Percentiles rank a stretch among this genome's conserved stretches.
Conservation (phyloP, 2,329 filamentous ascomycete genomes). For the Neopestalotiopsis sp. region DNA sequence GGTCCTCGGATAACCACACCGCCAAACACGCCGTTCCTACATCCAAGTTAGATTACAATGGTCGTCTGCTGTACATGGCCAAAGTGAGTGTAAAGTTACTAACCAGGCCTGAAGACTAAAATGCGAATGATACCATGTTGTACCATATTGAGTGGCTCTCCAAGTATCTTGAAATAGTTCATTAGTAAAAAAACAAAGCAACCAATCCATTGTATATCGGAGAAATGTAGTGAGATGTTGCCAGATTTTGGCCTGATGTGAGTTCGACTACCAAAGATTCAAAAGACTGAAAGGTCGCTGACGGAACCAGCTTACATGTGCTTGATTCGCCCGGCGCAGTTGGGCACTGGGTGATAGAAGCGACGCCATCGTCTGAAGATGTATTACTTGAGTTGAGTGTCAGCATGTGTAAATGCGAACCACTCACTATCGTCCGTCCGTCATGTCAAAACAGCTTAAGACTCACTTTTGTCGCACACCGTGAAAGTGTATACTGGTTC, state of each 20-base stretch:
- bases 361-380: constrained; percentile 62
- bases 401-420: not conserved
- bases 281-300: not conserved
- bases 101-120: constrained; percentile 48
- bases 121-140: constrained; percentile 67
- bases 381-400: constrained; percentile 37
- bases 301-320: constrained; percentile 53
- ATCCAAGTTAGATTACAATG: not conserved
- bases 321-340: constrained; percentile 54
- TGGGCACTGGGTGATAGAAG: constrained; percentile 53
- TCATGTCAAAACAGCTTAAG: not conserved
- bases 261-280: not conserved
- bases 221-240: not conserved
- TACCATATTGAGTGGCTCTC: constrained; percentile 48
- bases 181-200: not conserved
- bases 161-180: not conserved
- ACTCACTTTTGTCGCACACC: constrained; percentile 58
- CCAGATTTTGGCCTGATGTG: not conserved
- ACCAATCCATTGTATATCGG: not conserved
- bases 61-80: not conserved
- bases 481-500: constrained; percentile 68
- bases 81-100: not conserved
- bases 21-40: constrained; percentile 60
- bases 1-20: constrained; percentile 67
- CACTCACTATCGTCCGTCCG: not conserved